Conservation (phyloP, 2,329 filamentous ascomycete genomes). For the Exophiala aquamarina region DNA sequence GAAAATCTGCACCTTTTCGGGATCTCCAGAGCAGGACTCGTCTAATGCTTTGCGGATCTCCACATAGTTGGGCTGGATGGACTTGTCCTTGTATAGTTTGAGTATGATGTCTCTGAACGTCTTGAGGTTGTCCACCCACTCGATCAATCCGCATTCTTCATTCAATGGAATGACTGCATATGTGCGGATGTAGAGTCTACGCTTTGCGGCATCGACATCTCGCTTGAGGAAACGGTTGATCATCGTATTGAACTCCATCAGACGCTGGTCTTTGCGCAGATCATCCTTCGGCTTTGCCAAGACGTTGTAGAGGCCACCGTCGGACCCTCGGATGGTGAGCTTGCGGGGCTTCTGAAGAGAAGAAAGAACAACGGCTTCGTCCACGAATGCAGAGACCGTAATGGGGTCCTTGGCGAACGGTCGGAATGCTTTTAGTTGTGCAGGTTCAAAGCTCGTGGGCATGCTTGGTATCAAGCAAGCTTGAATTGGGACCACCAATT, state of each 20-base stretch:
- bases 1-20: slow-evolving; percentile 53
- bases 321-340: slow-evolving; percentile 81
- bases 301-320: slow-evolving; percentile 84
- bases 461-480: slow-evolving; percentile 78
- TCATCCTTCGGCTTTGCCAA: slow-evolving; percentile 99
- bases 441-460: slow-evolving; percentile 68
- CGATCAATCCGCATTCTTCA: slow-evolving; percentile 95
- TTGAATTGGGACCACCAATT: slow-evolving; percentile 86
- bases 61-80: slow-evolving; percentile 63
- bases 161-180: slow-evolving; percentile 96
- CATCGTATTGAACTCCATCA: slow-evolving; percentile 99
- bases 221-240: slow-evolving; percentile 93
- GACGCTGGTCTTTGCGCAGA: slow-evolving; percentile 90
- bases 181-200: slow-evolving; percentile 92
- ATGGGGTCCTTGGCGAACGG: slow-evolving; percentile 85
- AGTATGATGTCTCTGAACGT: slow-evolving; percentile 90
- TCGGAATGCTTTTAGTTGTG: slow-evolving; percentile 69
- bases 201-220: slow-evolving; percentile 84
- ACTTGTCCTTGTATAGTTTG: slow-evolving; percentile 72
- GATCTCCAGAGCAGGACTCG: slow-evolving; percentile 60
- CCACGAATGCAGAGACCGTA: slow-evolving; percentile 74
- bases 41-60: slow-evolving; percentile 61
- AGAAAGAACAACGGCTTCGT: slow-evolving; percentile 85
- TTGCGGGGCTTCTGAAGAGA: slow-evolving; percentile 92
- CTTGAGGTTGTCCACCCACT: slow-evolving; percentile 97